These are phyloP conservation scores for Suhomyces vadensis DNA, from an alignment of 805 yeast genomes.

Conservation along the genomic window DNA sequence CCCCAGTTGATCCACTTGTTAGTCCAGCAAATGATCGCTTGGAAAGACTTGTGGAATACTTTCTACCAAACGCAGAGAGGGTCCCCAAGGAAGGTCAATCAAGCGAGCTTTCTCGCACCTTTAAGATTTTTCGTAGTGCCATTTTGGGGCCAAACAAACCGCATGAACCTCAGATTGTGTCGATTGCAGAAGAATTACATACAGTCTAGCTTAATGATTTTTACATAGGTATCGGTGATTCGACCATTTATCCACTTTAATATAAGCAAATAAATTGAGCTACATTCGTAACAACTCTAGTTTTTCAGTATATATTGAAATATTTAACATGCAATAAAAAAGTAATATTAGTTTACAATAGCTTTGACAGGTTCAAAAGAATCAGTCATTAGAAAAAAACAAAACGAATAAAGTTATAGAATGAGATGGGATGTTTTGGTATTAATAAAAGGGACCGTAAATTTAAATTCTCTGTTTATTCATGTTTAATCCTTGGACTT, in stretches of 20 bases:
- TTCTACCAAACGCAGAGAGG: conserved; percentile 47
- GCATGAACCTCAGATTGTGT: not conserved
- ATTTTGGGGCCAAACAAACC: not conserved
- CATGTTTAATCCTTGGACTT: conserved; percentile 43
- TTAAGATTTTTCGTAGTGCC: conserved; percentile 30
- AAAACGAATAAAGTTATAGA: conserved; percentile 7
- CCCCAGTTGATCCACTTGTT: conserved; percentile 62
- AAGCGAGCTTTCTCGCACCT: conserved; percentile 60
- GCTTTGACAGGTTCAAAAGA: conserved; percentile 2
- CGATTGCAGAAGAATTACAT: not conserved
- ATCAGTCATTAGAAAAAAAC: conserved; percentile 2
- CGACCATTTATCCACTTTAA: not conserved
- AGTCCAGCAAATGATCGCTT: conserved; percentile 60
- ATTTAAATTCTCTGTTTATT: too few species aligned
- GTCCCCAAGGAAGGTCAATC: conserved; percentile 46
- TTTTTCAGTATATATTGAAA: conserved; percentile 16
- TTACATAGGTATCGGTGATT: not conserved
- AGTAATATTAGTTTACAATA: conserved; percentile 26
- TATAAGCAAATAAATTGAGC: not conserved
- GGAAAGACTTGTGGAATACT: conserved; percentile 43
- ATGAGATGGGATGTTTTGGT: conserved; percentile 4
- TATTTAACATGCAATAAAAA: conserved; percentile 29
- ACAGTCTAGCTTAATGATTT: not conserved
- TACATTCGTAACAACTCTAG: not conserved
- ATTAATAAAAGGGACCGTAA: not conserved